Evolutionary conservation across 2,329 filamentous ascomycete species (phyloP), one percentile per base, ranked within the genome.

Genomic region (Clonostachys solani): DNA sequence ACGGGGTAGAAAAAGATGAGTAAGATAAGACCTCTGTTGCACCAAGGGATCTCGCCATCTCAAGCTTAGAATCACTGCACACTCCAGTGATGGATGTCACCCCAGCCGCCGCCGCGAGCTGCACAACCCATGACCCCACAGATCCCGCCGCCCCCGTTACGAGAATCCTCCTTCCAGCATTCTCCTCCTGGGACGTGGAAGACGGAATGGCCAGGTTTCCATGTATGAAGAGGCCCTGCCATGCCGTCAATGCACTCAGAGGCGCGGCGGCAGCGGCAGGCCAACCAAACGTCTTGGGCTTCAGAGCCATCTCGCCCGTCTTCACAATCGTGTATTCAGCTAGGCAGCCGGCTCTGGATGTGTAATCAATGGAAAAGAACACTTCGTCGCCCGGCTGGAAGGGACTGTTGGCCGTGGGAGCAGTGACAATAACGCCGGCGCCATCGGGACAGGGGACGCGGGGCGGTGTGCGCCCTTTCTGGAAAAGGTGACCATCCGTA

Each of bases 191-290:
- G 4, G 18, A 16, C 7, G 29, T n/a, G 12, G 29, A 4, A 29
- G 23, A 29, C 9, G 23, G 23, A 29, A 29, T 4, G 9, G 23
- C 16, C 33, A 70, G 50, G 8, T 42, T 51, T 1, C 64, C 64
- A 17, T 67, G 61, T 9, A 54, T 47, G 47, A 72, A 74, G 18
- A 72, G 49, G 8, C 57, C 60, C 52, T 72, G 69, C 48, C 61
- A 68, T 5, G 68, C 69, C 1, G 69, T 72, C 33, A 71, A 50
- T 12, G 69, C 65, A 46, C 64, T 68, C 18, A 72, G 55, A 4
- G 69, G 69, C 34, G 63, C 59, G 4, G 66, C 63, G 1, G 68
- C 64, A 0, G 68, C 64, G 19, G 68, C 58, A 5, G 56, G 56
- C 58, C 63, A 66, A 33, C 45, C 50, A 16, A 72, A 48, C 5